phyloP scores from a whole-genome alignment of 1,284 basidiomycete genomes.

The Apiotrichum mycotoxinovorans region DNA sequence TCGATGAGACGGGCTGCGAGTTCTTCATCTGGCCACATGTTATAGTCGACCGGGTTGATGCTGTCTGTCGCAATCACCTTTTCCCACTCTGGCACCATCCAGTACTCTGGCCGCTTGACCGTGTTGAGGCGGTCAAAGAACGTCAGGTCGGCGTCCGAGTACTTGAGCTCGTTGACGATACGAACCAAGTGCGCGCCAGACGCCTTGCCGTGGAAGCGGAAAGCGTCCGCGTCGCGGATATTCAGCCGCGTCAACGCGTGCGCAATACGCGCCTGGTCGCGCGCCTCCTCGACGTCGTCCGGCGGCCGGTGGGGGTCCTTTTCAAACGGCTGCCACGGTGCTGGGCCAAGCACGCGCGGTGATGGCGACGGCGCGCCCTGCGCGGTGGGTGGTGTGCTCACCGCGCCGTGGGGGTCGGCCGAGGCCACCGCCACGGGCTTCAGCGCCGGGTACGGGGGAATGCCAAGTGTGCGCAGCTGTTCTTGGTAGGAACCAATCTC shows the following conservation, averaged over 20 bases:
- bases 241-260: constrained; percentile 36
- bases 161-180: constrained; percentile 63
- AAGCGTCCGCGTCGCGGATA: constrained; percentile 43
- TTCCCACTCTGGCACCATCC: constrained; percentile 50
- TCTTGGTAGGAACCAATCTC: constrained; percentile 50
- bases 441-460: constrained; percentile 39
- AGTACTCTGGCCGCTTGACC: constrained; percentile 41
- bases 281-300: constrained; percentile 22
- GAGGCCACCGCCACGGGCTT: constrained; percentile 20
- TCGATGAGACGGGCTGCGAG: constrained; percentile 62
- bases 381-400: constrained; percentile 16
- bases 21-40: constrained; percentile 53
- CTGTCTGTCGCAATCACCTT: constrained; percentile 41
- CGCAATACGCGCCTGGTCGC: constrained; percentile 26
- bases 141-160: constrained; percentile 28
- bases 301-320: constrained; percentile 31
- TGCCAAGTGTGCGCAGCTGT: constrained; percentile 30
- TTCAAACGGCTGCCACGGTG: constrained; percentile 37
- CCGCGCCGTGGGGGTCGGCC: not conserved
- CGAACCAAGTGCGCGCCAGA: constrained; percentile 65
- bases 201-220: constrained; percentile 67
- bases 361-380: constrained; percentile 25
- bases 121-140: constrained; percentile 34
- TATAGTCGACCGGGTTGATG: constrained; percentile 35
- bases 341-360: constrained; percentile 27